phyloP scores from a whole-genome alignment of 352 stramenopile species.

The Phytopythium cucurbitacearum region DNA sequence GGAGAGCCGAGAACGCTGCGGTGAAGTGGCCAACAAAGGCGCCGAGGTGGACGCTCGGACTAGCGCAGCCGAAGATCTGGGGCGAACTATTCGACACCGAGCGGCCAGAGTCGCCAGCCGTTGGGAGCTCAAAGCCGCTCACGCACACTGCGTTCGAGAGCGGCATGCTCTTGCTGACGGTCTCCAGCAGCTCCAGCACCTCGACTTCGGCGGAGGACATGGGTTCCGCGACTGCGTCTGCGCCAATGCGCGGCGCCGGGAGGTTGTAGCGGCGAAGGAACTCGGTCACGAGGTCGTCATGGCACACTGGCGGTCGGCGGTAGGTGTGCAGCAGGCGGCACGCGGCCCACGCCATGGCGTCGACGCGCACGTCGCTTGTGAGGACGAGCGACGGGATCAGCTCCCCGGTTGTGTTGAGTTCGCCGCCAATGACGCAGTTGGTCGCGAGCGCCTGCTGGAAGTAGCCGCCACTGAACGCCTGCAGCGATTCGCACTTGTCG shows the following conservation, averaged over 20 bases:
- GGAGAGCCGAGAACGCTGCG: slow-evolving; percentile 21
- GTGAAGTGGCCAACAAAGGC: slow-evolving; percentile 35
- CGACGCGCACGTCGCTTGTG: slow-evolving; percentile 29
- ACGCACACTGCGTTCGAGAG: slow-evolving; percentile 32
- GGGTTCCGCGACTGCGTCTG: slow-evolving; percentile 19
- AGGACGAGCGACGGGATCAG: slow-evolving; percentile 22
- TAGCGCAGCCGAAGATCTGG: slow-evolving; percentile 39
- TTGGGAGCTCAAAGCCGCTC: slow-evolving; percentile 27
- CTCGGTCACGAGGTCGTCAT: slow-evolving; percentile 28
- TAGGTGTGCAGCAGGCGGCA: slow-evolving; percentile 38
- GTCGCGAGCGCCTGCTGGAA: slow-evolving; percentile 25
- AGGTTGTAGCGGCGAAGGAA: slow-evolving; percentile 39
- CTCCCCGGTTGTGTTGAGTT: slow-evolving; percentile 10
- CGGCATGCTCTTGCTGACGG: slow-evolving; percentile 35
- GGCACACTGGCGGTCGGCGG: slow-evolving; percentile 32
- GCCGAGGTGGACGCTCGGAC: slow-evolving; percentile 17
- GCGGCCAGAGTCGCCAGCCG: slow-evolving; percentile 6
- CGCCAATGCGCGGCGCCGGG: slow-evolving; percentile 14
- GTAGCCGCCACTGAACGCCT: slow-evolving; percentile 16
- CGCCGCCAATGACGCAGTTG: slow-evolving; percentile 21
- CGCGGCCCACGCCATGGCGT: slow-evolving; percentile 44
- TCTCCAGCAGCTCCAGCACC: slow-evolving; percentile 24
- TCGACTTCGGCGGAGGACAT: slow-evolving; percentile 31
- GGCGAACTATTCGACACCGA: not conserved
- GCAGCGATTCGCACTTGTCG: slow-evolving; percentile 20